These are phyloP conservation scores for Coniella vitis DNA, from an alignment of 2,329 filamentous ascomycete genomes.

Conservation along the genomic window DNA sequence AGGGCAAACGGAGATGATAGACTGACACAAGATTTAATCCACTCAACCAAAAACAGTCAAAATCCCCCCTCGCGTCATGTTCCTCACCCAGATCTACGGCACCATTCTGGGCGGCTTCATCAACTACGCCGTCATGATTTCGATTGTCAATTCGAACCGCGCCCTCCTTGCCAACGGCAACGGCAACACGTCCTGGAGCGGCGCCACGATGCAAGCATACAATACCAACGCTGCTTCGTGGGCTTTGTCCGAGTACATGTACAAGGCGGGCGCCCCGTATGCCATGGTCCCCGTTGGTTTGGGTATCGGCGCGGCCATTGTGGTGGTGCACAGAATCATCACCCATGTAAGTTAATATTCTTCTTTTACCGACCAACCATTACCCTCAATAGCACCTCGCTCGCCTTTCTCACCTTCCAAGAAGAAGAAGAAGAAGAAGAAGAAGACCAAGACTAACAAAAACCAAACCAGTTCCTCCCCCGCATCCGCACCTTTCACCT, in stretches of 20 bases:
- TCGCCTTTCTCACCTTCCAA: no score
- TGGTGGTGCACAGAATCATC: constrained; percentile 37
- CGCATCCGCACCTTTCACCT: constrained; percentile 36
- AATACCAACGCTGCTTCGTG: constrained; percentile 41
- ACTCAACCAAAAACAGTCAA: constrained; percentile 34
- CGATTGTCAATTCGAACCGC: constrained; percentile 43
- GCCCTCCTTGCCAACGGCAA: constrained; percentile 37
- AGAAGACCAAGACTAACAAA: neutral
- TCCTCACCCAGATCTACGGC: constrained; percentile 48
- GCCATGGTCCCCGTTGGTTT: constrained; percentile 44
- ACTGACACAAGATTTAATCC: no score
- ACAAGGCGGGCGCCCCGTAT: constrained; percentile 37
- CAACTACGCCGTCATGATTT: constrained; percentile 50
- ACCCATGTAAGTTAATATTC: constrained; percentile 33
- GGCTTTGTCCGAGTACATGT: constrained; percentile 48
- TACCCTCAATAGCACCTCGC: no score
- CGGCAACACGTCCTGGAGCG: constrained; percentile 46
- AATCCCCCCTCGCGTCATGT: constrained; percentile 48
- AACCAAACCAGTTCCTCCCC: constrained; percentile 34
- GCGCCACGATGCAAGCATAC: constrained; percentile 42
- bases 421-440: neutral
- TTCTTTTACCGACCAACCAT: no score
- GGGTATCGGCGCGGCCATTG: constrained; percentile 37
- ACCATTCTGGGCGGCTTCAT: constrained; percentile 46
- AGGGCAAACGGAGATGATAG: no score